Conservation (phyloP, 495 filamentous ascomycete genomes). For the Chlorociboria aeruginascens region DNA sequence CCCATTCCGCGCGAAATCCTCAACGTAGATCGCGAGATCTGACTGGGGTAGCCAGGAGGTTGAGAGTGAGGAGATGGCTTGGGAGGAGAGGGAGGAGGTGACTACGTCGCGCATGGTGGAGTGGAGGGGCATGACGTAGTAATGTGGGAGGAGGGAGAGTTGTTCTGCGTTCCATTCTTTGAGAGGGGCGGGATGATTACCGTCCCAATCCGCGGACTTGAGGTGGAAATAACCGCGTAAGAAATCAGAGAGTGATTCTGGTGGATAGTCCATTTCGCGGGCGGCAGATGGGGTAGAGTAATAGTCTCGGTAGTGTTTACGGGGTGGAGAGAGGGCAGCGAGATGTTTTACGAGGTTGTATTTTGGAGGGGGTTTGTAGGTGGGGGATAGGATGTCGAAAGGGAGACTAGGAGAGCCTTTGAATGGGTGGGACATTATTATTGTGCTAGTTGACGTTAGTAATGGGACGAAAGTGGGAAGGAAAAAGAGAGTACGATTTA, state of each 20-base stretch:
- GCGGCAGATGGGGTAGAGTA: slow-evolving; percentile 46
- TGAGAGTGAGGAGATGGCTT: slow-evolving; percentile 24
- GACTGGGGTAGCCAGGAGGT: slow-evolving; percentile 40
- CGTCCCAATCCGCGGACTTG: slow-evolving; percentile 48
- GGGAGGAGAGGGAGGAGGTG: slow-evolving; percentile 35
- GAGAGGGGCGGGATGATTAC: slow-evolving; percentile 42
- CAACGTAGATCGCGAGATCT: slow-evolving; percentile 46
- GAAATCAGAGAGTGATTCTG: slow-evolving; percentile 42
- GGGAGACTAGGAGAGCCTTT: slow-evolving; percentile 36
- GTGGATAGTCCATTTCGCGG: slow-evolving; percentile 43
- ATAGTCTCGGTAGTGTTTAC: slow-evolving; percentile 64
- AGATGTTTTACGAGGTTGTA: slow-evolving; percentile 44
- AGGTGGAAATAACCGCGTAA: slow-evolving; percentile 57
- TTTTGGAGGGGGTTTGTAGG: slow-evolving; percentile 14
- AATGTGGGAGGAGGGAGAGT: slow-evolving; percentile 46
- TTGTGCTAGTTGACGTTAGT: slow-evolving; percentile 17
- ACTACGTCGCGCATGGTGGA: slow-evolving; percentile 46
- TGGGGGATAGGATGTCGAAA: slow-evolving; percentile 33
- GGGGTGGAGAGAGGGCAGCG: slow-evolving; percentile 33
- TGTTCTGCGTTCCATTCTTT: slow-evolving; percentile 41
- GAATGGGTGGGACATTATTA: slow-evolving; percentile 47
- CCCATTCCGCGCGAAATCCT: slow-evolving; percentile 50
- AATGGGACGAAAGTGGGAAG: neutral
- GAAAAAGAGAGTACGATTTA: slow-evolving; percentile 16
- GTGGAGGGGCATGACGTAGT: slow-evolving; percentile 54